These are phyloP conservation scores for Colletotrichum tropicicola DNA, from an alignment of 2,329 filamentous ascomycete species.

Conservation along the genomic window DNA sequence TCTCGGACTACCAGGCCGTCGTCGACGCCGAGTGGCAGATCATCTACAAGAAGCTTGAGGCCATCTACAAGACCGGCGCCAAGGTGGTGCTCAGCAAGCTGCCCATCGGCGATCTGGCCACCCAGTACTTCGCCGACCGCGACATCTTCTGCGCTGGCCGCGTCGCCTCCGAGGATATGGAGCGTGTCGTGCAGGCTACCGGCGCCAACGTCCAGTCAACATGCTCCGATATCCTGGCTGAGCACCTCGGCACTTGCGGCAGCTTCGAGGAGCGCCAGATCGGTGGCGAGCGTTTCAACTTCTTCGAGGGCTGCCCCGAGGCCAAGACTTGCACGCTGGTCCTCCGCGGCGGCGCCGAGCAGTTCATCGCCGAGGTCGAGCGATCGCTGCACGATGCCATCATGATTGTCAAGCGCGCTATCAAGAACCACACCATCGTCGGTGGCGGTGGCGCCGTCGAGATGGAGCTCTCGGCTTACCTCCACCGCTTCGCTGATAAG, in stretches of 20 bases:
- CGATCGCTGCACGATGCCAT: slow-evolving; percentile 98
- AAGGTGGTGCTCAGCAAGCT: slow-evolving; percentile 98
- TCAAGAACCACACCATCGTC: slow-evolving; percentile 94
- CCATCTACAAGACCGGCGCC: slow-evolving; percentile 90
- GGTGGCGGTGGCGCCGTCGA: slow-evolving; percentile 93
- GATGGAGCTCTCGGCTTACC: slow-evolving; percentile 96
- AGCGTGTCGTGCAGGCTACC: slow-evolving; percentile 94
- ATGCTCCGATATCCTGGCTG: slow-evolving; percentile 90
- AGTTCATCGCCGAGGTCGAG: slow-evolving; percentile 99
- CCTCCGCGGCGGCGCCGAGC: slow-evolving; percentile 94
- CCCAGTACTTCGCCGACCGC: slow-evolving; percentile 96
- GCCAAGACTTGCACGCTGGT: slow-evolving; percentile 98
- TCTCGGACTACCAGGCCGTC: slow-evolving; percentile 98
- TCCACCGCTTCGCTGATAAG: slow-evolving; percentile 92
- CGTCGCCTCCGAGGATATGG: slow-evolving; percentile 90
- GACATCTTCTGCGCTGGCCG: slow-evolving; percentile 98
- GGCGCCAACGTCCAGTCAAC: slow-evolving; percentile 94
- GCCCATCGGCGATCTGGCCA: slow-evolving; percentile 96
- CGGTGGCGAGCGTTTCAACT: slow-evolving; percentile 96
- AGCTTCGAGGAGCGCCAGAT: slow-evolving; percentile 96
- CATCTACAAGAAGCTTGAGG: slow-evolving; percentile 99
- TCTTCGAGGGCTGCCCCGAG: slow-evolving; percentile 94
- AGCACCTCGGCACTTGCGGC: slow-evolving; percentile 92
- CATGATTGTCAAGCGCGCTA: slow-evolving; percentile 99
- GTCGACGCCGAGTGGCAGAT: slow-evolving; percentile 99